These are phyloP conservation scores for Colletotrichum salicis DNA, from an alignment of 2,329 filamentous ascomycete species.

Conservation along the genomic window DNA sequence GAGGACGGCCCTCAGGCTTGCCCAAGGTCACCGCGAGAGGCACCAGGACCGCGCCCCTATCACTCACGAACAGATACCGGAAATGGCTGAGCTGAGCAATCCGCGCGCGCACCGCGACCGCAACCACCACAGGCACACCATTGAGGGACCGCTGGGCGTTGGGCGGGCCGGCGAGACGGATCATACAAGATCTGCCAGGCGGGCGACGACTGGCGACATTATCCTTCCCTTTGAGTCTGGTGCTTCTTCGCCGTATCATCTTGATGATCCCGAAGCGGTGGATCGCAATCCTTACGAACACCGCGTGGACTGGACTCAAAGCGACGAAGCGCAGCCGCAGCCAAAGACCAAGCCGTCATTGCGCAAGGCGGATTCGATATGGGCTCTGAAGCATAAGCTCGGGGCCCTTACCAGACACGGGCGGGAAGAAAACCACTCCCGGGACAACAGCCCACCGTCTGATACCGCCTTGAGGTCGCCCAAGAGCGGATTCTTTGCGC, in stretches of 20 bases:
- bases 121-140: conserved; percentile 44
- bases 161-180: conserved; percentile 22
- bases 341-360: conserved; percentile 44
- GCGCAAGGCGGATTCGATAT: conserved; percentile 59
- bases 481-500: conserved; percentile 53
- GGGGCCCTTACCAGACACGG: conserved; percentile 46
- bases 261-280: conserved; percentile 41
- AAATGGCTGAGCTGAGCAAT: conserved; percentile 46
- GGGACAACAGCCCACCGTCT: conserved; percentile 34
- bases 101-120: conserved; percentile 31
- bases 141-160: conserved; percentile 41
- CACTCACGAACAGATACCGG: conserved; percentile 50
- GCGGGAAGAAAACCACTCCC: conserved; percentile 41
- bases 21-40: conserved; percentile 51
- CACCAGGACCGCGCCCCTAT: conserved; percentile 55
- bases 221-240: conserved; percentile 36
- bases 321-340: conserved; percentile 55
- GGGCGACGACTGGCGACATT: conserved; percentile 52
- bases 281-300: conserved; percentile 45
- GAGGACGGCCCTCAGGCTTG: conserved; percentile 52
- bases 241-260: conserved; percentile 14
- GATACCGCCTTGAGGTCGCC: conserved; percentile 39
- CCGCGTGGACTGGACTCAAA: conserved; percentile 69
- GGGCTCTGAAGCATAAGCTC: conserved; percentile 57
- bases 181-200: conserved; percentile 39